Conservation (phyloP, 257 asterid species). For the Rhazya stricta region DNA sequence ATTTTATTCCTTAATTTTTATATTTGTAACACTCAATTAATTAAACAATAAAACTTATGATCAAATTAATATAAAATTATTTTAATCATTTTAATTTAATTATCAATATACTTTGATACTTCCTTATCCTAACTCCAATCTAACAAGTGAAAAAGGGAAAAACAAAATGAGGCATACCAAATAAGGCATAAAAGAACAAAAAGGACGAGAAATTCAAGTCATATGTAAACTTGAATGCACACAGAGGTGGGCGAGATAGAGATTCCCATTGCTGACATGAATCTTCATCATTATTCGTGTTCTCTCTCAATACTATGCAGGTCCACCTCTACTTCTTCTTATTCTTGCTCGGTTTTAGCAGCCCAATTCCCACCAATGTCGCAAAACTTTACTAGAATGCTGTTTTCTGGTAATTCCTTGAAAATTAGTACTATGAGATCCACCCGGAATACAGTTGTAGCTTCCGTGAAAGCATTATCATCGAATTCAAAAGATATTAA, state of each 20-base stretch:
- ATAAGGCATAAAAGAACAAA: no score
- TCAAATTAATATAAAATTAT: no score
- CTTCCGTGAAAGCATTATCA: slow-evolving; percentile 6
- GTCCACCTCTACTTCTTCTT: slow-evolving; percentile 18
- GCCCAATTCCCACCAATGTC: slow-evolving; percentile 27
- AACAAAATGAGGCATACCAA: no score
- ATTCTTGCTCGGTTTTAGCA: slow-evolving; percentile 24
- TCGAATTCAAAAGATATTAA: slow-evolving; percentile 28
- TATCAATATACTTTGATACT: no score
- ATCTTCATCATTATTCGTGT: not conserved
- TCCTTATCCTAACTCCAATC: no score
- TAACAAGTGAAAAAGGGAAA: no score
- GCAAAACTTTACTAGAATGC: slow-evolving; percentile 19
- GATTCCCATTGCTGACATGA: not conserved
- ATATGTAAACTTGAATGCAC: not conserved
- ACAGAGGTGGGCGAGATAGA: not conserved
- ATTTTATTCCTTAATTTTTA: no score
- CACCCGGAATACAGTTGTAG: slow-evolving; percentile 20
- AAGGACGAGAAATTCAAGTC: no score
- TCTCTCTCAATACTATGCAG: not conserved
- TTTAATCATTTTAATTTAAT: no score
- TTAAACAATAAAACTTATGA: no score
- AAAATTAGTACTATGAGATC: slow-evolving; percentile 14
- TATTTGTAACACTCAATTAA: no score
- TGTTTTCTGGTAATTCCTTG: slow-evolving; percentile 11